phyloP scores from a whole-genome alignment of 768 basidiomycete genomes.

The Mycena rebaudengoi region DNA sequence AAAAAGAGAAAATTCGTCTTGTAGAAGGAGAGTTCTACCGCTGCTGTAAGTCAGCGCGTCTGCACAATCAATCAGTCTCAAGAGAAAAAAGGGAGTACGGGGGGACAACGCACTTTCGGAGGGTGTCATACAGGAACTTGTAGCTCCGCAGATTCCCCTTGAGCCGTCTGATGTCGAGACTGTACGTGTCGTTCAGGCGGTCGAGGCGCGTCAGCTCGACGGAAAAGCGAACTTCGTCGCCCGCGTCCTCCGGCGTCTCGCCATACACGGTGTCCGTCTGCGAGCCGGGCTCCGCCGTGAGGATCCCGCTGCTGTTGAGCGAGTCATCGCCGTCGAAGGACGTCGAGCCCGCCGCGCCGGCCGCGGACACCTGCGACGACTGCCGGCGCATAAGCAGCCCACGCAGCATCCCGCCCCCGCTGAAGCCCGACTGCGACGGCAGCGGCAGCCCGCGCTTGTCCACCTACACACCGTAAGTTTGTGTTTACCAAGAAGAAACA shows the following conservation, averaged over 20 bases:
- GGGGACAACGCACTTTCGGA: slow-evolving; percentile 78
- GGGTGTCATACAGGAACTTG: slow-evolving; percentile 88
- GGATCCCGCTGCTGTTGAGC: slow-evolving; percentile 45
- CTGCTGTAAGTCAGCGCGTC: background rate
- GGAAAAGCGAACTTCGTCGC: slow-evolving; percentile 96
- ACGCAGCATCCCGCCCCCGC: slow-evolving; percentile 81
- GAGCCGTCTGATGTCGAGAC: slow-evolving; percentile 89
- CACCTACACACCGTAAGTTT: slow-evolving; percentile 57
- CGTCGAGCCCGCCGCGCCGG: slow-evolving; percentile 47
- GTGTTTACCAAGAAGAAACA: background rate
- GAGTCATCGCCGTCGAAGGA: slow-evolving; percentile 60
- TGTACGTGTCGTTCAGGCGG: slow-evolving; percentile 89
- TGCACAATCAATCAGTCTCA: background rate
- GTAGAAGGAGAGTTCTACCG: background rate
- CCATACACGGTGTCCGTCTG: slow-evolving; percentile 77
- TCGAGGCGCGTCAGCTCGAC: slow-evolving; percentile 93
- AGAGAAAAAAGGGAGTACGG: no score
- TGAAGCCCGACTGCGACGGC: slow-evolving; percentile 78
- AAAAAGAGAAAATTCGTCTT: slow-evolving; percentile 55
- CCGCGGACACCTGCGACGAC: slow-evolving; percentile 79
- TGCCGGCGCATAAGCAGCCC: slow-evolving; percentile 91
- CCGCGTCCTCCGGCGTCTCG: slow-evolving; percentile 79
- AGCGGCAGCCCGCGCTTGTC: slow-evolving; percentile 90
- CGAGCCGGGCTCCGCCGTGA: slow-evolving; percentile 50
- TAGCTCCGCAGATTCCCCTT: slow-evolving; percentile 95